Base-by-base conservation (phyloP, 2,329 filamentous ascomycete genomes). In the Trichoderma sp. region DNA sequence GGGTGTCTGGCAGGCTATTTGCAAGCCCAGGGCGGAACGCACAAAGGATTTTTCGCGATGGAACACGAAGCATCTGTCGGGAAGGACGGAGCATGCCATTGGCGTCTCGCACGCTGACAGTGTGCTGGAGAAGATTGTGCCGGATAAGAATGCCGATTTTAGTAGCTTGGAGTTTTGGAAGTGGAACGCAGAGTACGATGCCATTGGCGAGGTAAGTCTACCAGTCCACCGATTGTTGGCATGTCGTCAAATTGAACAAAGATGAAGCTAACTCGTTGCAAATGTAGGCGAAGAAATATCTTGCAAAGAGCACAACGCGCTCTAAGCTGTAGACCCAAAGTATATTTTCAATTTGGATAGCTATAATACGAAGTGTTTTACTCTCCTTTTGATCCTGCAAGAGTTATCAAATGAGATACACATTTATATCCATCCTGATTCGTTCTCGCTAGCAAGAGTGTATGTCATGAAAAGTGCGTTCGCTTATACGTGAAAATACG, bases 11-110 rank as follows among this genome's bases (percentile, higher is more conserved):
- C 69, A 73, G 39, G 57, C 67, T 6, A 66, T 72, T 54, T 64
- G 72, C 27, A 72, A 72, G 61, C 53, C 70, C 13, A 64, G 72
- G n/a, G 71, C 67, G 13, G 72, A 73, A 2, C 64, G 71, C 0
- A 69, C 72, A 50, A 72, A 72, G 52, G 69, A 63, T 2, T 73
- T 68, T 60, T 65, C 71, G 10, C 42, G 50, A 3, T 56, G 66
- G 64, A 73, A 72, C 32, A 72, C 69, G 19, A 45, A 50, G 35
- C 50, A 65, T 17, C n/a, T 65, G 8, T 65, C 63, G 8, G 48
- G 39, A 13, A 58, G 42, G 19, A 50, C 50, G 22, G 37, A 19
- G 32, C 22, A 12, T 22, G 45, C 52, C 2, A 56, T 39, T 50
- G 58, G 52, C n/a, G 42, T 34, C 17, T 37, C 48, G 4, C 25